Percentiles rank a stretch among this genome's conserved stretches.
These are phyloP conservation scores for Incumbomyces lentus DNA, from an alignment of 2,329 filamentous ascomycete genomes.

Conservation along the genomic window DNA sequence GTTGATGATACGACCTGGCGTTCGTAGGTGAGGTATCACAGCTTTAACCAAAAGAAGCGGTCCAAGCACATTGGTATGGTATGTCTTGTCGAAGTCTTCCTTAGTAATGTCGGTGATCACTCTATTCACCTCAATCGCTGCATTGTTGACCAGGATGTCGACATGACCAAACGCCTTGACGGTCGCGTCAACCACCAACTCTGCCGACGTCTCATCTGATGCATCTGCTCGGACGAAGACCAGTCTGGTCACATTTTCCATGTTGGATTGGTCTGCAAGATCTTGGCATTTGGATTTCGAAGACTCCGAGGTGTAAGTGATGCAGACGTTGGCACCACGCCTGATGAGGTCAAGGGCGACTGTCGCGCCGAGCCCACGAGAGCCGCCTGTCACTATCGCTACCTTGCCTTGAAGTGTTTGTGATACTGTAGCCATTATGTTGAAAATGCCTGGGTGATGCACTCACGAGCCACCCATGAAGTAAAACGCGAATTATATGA, in stretches of 20 bases:
- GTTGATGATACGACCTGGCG: conserved; percentile 46
- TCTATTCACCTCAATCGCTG: conserved; percentile 28
- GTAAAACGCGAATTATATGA: too few relatives aligned
- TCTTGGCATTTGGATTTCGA: conserved; percentile 27
- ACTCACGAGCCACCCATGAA: too few relatives aligned
- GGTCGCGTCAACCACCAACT: conserved; percentile 14
- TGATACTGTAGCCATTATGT: background rate
- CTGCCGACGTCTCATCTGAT: conserved; percentile 12
- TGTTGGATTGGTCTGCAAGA: conserved; percentile 23
- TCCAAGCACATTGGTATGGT: conserved; percentile 47
- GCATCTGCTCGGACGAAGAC: conserved; percentile 34
- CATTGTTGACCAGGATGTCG: conserved; percentile 30
- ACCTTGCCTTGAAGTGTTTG: conserved; percentile 11
- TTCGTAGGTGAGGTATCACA: conserved; percentile 41
- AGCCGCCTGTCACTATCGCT: conserved; percentile 42
- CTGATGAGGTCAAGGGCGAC: conserved; percentile 39
- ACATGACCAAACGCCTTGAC: conserved; percentile 18
- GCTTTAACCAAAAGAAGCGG: conserved; percentile 45
- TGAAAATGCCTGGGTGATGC: too few relatives aligned
- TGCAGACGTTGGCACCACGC: conserved; percentile 28
- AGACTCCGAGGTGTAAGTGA: conserved; percentile 33
- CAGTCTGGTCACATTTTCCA: conserved; percentile 28
- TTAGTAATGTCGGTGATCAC: conserved; percentile 33
- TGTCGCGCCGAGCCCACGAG: conserved; percentile 40
- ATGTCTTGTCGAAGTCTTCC: conserved; percentile 45